Conservation (phyloP, 2,329 filamentous ascomycete genomes). For the Graphium sp. region DNA sequence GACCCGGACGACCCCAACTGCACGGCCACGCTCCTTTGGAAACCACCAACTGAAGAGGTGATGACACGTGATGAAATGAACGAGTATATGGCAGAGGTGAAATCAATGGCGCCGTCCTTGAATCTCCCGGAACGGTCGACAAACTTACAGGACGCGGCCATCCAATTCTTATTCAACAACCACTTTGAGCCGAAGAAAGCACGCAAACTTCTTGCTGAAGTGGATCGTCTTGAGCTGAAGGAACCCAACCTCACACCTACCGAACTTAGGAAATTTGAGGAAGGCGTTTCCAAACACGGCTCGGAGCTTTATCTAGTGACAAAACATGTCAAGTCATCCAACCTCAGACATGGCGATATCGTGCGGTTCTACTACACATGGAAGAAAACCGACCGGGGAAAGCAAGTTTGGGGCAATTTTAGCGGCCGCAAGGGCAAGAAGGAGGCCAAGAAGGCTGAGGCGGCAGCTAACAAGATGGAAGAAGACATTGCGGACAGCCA, state of each 20-base stretch:
- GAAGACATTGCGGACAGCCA: conserved; percentile 86
- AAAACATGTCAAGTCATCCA: conserved; percentile 70
- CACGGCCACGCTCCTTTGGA: conserved; percentile 65
- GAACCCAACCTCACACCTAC: conserved; percentile 66
- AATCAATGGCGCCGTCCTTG: conserved; percentile 44
- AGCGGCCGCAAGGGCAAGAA: conserved; percentile 81
- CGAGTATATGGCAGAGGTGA: conserved; percentile 58
- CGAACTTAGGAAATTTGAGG: conserved; percentile 82
- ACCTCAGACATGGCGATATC: conserved; percentile 48
- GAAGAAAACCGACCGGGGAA: conserved; percentile 84
- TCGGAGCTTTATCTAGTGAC: conserved; percentile 76
- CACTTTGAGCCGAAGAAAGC: conserved; percentile 57
- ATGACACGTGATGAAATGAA: conserved; percentile 44
- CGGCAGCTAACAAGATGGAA: conserved; percentile 57
- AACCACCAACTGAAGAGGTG: conserved; percentile 45
- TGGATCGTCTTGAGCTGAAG: conserved; percentile 58
- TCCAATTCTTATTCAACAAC: conserved; percentile 55
- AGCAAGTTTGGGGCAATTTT: conserved; percentile 79
- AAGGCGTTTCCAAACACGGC: conserved; percentile 76
- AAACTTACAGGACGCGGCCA: conserved; percentile 73
- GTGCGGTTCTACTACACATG: conserved; percentile 94
- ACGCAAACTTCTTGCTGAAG: conserved; percentile 49
- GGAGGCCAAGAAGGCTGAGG: conserved; percentile 59
- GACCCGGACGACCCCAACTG: conserved; percentile 53
- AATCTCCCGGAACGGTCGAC: conserved; percentile 63